Percentiles rank a stretch among this genome's conserved stretches.
Evolutionary conservation across 2,329 filamentous ascomycete species (phyloP).

Genomic region (Salinomyces thailandicus): DNA sequence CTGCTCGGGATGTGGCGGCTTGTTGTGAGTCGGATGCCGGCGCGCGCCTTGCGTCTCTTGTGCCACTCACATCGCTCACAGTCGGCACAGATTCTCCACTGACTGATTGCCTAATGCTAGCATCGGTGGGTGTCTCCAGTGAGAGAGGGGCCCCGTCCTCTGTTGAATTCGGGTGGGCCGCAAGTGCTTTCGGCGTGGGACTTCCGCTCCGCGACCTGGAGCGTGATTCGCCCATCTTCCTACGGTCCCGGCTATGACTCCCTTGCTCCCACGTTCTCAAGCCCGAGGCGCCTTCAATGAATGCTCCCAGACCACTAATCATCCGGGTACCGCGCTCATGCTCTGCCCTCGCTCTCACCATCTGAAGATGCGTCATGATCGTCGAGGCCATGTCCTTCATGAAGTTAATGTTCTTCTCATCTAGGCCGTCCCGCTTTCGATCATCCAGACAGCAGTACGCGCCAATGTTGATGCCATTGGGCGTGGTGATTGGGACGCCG

Average conservation of each 20-base stretch:
- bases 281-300: constrained; percentile 8
- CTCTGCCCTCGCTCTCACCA: constrained; percentile 41
- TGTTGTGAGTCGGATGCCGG: background rate
- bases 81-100: background rate
- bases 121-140: background rate
- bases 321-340: constrained; percentile 45
- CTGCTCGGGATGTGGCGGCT: background rate
- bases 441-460: constrained; percentile 51
- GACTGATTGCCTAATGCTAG: background rate
- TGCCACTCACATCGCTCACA: background rate
- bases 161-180: background rate
- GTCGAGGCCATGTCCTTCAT: constrained; percentile 48
- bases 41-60: background rate
- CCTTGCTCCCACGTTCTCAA: constrained; percentile 6
- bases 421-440: constrained; percentile 42
- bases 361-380: constrained; percentile 53
- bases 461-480: constrained; percentile 49
- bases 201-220: background rate
- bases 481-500: constrained; percentile 51
- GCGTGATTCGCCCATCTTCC: background rate
- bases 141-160: background rate
- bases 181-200: background rate
- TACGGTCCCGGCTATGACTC: background rate
- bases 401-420: constrained; percentile 41
- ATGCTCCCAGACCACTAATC: constrained; percentile 37